A percentile compares a stretch with the other conserved stretches of the same genome.
Evolutionary conservation across 805 yeast species (phyloP).

Genomic region (Alloascoidea africana): DNA sequence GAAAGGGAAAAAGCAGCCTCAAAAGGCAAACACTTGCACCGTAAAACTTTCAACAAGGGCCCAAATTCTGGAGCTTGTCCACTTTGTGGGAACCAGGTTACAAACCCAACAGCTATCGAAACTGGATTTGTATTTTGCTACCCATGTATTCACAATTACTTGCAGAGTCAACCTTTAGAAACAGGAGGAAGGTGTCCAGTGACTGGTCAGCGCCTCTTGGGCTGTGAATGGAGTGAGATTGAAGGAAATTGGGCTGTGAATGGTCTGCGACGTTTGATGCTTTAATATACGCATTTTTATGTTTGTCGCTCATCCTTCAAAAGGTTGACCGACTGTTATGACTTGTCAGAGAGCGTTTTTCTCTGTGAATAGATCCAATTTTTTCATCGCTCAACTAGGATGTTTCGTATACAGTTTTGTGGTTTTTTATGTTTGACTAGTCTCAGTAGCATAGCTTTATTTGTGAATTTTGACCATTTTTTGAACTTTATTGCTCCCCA

Average conservation of each 20-base stretch:
- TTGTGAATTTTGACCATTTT: too few relatives aligned
- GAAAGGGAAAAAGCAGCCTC: slow-evolving; percentile 6
- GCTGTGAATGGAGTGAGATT: slow-evolving; percentile 50
- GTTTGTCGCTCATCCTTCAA: too few relatives aligned
- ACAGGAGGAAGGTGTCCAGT: slow-evolving; percentile 73
- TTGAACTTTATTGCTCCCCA: too few relatives aligned
- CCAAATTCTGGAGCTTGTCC: slow-evolving; percentile 32
- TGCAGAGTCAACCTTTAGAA: slow-evolving; percentile 29
- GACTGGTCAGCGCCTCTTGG: slow-evolving; percentile 55
- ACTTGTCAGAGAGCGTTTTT: too few relatives aligned
- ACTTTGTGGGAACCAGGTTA: slow-evolving; percentile 45
- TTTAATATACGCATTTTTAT: too few relatives aligned
- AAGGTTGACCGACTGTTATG: too few relatives aligned
- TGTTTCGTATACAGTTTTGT: too few relatives aligned
- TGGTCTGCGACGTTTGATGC: slow-evolving; percentile 61
- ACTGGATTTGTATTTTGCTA: slow-evolving; percentile 89
- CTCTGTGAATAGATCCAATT: too few relatives aligned
- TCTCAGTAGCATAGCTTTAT: too few relatives aligned
- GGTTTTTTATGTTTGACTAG: too few relatives aligned
- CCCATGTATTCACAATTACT: slow-evolving; percentile 59
- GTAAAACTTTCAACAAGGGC: slow-evolving; percentile 17
- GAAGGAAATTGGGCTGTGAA: slow-evolving; percentile 53
- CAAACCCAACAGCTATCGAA: slow-evolving; percentile 77
- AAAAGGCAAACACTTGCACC: slow-evolving; percentile 14
- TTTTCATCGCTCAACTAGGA: too few relatives aligned